Evolutionary conservation across 2,329 filamentous ascomycete species (phyloP).

Genomic region (Fusarium proliferatum): DNA sequence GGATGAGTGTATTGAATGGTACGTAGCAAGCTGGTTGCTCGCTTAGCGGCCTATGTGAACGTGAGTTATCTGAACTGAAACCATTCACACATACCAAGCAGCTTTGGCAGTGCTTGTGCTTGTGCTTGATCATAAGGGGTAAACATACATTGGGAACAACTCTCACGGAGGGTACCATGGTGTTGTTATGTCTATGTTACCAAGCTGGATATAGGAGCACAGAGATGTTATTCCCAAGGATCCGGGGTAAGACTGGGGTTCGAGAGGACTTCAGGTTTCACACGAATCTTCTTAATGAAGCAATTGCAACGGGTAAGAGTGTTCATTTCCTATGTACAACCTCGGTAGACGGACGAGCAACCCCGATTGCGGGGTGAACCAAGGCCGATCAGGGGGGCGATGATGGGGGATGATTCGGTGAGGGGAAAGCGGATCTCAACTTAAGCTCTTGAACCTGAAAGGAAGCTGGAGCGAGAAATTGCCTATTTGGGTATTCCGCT

Average conservation of each 20-base stretch:
- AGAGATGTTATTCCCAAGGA: neutral
- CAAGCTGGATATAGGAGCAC: neutral
- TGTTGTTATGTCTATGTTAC: constrained; percentile 13
- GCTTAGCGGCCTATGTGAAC: constrained; percentile 63
- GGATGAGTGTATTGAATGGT: constrained; percentile 94
- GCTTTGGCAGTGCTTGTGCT: neutral
- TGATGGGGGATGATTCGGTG: constrained; percentile 31
- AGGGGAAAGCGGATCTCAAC: constrained; percentile 37
- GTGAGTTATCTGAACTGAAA: constrained; percentile 3
- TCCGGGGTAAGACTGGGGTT: neutral
- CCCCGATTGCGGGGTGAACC: constrained; percentile 38
- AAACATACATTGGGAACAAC: constrained; percentile 50
- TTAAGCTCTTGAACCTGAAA: constrained; percentile 13
- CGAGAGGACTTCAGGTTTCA: constrained; percentile 2
- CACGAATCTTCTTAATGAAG: constrained; percentile 5
- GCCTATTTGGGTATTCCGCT: constrained; percentile 17
- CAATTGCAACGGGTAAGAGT: constrained; percentile 25
- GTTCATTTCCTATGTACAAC: constrained; percentile 24
- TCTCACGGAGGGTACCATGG: constrained; percentile 48
- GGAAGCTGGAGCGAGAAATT: constrained; percentile 30
- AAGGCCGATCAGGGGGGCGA: constrained; percentile 28
- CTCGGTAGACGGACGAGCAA: constrained; percentile 37
- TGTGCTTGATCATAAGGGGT: neutral
- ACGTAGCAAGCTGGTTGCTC: constrained; percentile 79
- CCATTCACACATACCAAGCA: neutral